phyloP scores from a whole-genome alignment of 2,329 filamentous ascomycete genomes.

The Paraphaeosphaeria minitans region DNA sequence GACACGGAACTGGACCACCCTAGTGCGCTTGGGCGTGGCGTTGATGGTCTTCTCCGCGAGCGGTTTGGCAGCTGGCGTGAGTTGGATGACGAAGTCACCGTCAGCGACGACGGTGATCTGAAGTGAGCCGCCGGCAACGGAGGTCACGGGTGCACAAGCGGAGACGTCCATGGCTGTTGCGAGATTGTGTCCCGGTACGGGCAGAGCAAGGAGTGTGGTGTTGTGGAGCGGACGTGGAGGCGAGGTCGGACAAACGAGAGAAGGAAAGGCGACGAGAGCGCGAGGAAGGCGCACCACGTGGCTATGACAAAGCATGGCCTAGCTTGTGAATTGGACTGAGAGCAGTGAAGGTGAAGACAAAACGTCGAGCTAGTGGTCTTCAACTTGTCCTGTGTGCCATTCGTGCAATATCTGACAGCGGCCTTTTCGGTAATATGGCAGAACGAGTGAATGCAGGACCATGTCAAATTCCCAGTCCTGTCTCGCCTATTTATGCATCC shows the following conservation, averaged over 20 bases:
- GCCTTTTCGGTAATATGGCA: too few species aligned
- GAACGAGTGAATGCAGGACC: too few species aligned
- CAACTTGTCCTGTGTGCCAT: too few species aligned
- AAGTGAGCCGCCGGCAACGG: slow-evolving; percentile 9
- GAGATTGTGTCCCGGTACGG: background rate
- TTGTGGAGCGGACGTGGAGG: slow-evolving; percentile 3
- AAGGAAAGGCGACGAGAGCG: background rate
- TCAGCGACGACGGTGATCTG: slow-evolving; percentile 13
- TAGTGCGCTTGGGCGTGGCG: slow-evolving; percentile 6
- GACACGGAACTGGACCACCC: slow-evolving; percentile 18
- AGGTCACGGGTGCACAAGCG: slow-evolving; percentile 7
- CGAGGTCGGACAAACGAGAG: background rate
- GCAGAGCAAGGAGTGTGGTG: background rate
- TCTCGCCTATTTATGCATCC: too few species aligned
- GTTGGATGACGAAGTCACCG: slow-evolving; percentile 20
- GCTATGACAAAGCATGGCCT: slow-evolving; percentile 6
- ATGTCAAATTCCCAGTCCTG: too few species aligned
- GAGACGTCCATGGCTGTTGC: slow-evolving; percentile 8
- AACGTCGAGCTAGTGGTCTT: background rate
- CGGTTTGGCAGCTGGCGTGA: slow-evolving; percentile 16
- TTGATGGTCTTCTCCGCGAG: slow-evolving; percentile 12
- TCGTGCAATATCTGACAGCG: too few species aligned
- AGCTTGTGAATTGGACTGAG: background rate
- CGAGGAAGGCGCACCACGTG: slow-evolving; percentile 10
- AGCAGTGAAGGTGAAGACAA: slow-evolving; percentile 15